These are phyloP conservation scores for Cryptosporidium baileyi DNA, from an alignment of 169 alveolate species.

Conservation along the genomic window DNA sequence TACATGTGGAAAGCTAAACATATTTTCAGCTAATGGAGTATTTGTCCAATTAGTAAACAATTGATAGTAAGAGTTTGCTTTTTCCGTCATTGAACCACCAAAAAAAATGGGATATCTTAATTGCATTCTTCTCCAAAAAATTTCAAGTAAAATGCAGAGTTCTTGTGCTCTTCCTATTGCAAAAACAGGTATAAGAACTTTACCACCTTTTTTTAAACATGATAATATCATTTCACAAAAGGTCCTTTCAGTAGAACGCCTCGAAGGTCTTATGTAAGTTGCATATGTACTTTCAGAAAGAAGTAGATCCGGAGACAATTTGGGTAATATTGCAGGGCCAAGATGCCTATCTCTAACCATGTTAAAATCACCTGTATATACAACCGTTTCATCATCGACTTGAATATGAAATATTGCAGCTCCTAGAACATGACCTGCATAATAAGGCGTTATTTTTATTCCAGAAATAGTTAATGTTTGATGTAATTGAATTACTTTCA, in stretches of 20 bases:
- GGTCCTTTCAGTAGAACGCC: constrained; percentile 94
- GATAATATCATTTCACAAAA: constrained; percentile 88
- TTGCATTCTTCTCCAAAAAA: constrained; percentile 94
- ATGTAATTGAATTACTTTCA: constrained; percentile 88
- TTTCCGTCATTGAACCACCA: constrained; percentile 97
- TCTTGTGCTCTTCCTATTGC: constrained; percentile 99
- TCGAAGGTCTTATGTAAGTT: constrained; percentile 92
- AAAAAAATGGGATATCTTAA: constrained; percentile 92
- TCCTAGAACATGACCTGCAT: constrained; percentile 98
- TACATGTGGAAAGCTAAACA: constrained; percentile 91
- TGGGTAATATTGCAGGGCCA: constrained; percentile 94
- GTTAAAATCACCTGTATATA: constrained; percentile 95
- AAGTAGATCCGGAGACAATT: constrained; percentile 90
- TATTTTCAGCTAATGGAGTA: constrained; percentile 82
- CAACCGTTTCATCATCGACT: constrained; percentile 88
- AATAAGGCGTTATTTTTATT: constrained; percentile 91
- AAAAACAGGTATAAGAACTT: constrained; percentile 97
- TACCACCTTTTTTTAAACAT: constrained; percentile 82
- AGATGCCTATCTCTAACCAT: constrained; percentile 95
- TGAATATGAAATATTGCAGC: constrained; percentile 95
- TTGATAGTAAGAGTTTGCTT: constrained; percentile 94
- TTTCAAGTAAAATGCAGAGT: constrained; percentile 93
- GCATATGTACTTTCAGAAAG: constrained; percentile 98
- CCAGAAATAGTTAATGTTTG: constrained; percentile 86
- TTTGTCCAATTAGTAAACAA: constrained; percentile 93